Evolutionary conservation across 352 stramenopile genomes (phyloP).

Genomic region (Phytophthora pini): DNA sequence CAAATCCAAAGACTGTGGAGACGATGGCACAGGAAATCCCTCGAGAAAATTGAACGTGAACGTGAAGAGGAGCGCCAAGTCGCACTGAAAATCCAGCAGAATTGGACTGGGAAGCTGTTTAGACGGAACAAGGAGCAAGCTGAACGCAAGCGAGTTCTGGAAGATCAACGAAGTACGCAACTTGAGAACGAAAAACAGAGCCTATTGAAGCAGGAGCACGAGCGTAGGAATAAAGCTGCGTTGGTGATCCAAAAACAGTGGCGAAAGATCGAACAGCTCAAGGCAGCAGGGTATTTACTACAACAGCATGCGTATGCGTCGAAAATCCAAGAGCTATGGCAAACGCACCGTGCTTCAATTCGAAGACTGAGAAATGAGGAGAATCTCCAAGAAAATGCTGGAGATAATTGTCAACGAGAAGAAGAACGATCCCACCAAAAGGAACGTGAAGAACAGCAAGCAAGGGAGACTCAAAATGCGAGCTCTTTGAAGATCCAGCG

Average conservation of each 20-base stretch:
- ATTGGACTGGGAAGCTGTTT: slow-evolving; percentile 12
- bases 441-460: too few species aligned
- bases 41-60: slow-evolving; percentile 6
- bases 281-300: background rate
- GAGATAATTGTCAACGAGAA: slow-evolving; percentile 4
- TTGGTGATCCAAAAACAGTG: slow-evolving; percentile 17
- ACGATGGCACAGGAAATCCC: slow-evolving; percentile 4
- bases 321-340: background rate
- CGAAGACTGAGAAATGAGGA: too few species aligned
- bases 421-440: slow-evolving; percentile 12
- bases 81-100: slow-evolving; percentile 17
- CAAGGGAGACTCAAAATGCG: background rate
- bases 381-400: background rate
- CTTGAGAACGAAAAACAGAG: background rate
- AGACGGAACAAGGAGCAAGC: slow-evolving; percentile 11
- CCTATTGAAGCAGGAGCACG: background rate
- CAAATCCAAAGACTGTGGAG: slow-evolving; percentile 28
- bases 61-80: slow-evolving; percentile 10
- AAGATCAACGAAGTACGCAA: slow-evolving; percentile 2
- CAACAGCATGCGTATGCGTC: slow-evolving; percentile 10
- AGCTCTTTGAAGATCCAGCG: slow-evolving; percentile 31
- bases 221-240: background rate
- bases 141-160: slow-evolving; percentile 11
- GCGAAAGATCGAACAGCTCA: background rate
- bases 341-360: too few species aligned